A percentile compares a stretch with the other conserved stretches of the same genome.
These are phyloP conservation scores for Aethionema arabicum DNA, from an alignment of 345 rosid species.

Conservation along the genomic window DNA sequence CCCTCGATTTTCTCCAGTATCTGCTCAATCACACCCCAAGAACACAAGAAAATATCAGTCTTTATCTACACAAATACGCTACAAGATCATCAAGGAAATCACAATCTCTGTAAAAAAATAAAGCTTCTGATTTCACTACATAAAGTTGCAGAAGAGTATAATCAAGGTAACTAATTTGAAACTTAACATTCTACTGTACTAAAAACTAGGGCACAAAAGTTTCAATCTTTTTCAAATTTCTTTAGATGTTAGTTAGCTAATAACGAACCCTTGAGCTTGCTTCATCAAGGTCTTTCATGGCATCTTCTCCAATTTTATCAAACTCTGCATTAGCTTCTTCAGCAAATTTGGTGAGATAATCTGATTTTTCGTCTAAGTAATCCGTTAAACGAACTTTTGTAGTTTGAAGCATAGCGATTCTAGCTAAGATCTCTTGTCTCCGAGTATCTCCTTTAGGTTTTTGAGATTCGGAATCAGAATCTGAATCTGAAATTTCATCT, in stretches of 20 bases:
- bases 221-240: slow-evolving; percentile 1
- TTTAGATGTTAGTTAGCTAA: background rate
- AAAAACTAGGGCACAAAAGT: slow-evolving; percentile 2
- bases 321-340: slow-evolving; percentile 84
- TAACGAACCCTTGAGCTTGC: slow-evolving; percentile 75
- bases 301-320: slow-evolving; percentile 88
- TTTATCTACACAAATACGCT: slow-evolving; percentile 7
- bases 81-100: slow-evolving; percentile 21
- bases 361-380: slow-evolving; percentile 77
- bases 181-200: background rate
- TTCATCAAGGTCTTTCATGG: slow-evolving; percentile 80
- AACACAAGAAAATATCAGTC: slow-evolving; percentile 6
- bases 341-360: slow-evolving; percentile 70
- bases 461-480: slow-evolving; percentile 40
- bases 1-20: slow-evolving; percentile 79
- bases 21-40: slow-evolving; percentile 44
- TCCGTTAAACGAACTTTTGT: slow-evolving; percentile 85
- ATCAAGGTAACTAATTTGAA: slow-evolving; percentile 17
- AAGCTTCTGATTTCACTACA: slow-evolving; percentile 7
- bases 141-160: slow-evolving; percentile 15
- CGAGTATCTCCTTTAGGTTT: slow-evolving; percentile 65
- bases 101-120: slow-evolving; percentile 16
- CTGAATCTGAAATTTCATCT: slow-evolving; percentile 29
- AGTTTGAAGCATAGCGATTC: slow-evolving; percentile 81
- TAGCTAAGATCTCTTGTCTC: slow-evolving; percentile 79